Conservation (phyloP, 2,329 filamentous ascomycete species). For the Alternaria longipes region DNA sequence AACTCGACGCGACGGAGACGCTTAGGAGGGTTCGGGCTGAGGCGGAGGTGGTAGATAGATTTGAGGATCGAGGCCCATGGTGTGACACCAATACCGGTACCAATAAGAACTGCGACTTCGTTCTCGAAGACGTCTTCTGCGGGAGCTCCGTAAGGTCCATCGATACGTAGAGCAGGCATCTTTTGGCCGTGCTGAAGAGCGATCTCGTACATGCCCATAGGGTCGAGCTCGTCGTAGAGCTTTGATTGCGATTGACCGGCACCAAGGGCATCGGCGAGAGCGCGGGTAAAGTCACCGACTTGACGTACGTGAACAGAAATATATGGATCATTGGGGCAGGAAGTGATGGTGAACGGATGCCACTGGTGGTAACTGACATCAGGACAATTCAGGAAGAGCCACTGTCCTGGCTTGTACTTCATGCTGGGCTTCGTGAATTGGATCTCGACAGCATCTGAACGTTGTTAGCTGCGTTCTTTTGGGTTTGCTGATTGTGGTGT, state of each 20-base stretch:
- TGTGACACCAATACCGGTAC: constrained; percentile 86
- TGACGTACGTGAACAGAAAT: constrained; percentile 94
- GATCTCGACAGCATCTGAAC: constrained; percentile 87
- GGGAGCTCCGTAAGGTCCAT: constrained; percentile 95
- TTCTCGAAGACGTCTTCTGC: constrained; percentile 98
- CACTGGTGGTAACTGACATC: constrained; percentile 89
- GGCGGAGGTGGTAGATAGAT: constrained; percentile 97
- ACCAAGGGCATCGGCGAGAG: constrained; percentile 95
- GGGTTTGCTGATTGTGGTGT: not conserved
- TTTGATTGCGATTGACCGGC: constrained; percentile 87
- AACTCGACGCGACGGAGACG: constrained; percentile 96
- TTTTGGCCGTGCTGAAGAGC: constrained; percentile 90
- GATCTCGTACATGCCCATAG: constrained; percentile 97
- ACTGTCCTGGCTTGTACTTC: constrained; percentile 98
- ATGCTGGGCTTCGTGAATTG: constrained; percentile 97
- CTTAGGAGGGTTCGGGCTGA: constrained; percentile 85
- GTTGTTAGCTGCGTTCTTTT: constrained; percentile 38
- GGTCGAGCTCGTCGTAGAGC: constrained; percentile 89
- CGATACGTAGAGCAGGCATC: constrained; percentile 89
- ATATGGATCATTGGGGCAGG: constrained; percentile 94
- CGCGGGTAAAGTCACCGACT: constrained; percentile 93
- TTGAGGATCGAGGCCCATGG: constrained; percentile 90
- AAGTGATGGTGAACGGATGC: constrained; percentile 99
- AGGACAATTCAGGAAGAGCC: constrained; percentile 95
- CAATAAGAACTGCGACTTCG: constrained; percentile 85